phyloP scores from a whole-genome alignment of 176 grass and related monocot species.

The Miscanthus lutarioriparius region DNA sequence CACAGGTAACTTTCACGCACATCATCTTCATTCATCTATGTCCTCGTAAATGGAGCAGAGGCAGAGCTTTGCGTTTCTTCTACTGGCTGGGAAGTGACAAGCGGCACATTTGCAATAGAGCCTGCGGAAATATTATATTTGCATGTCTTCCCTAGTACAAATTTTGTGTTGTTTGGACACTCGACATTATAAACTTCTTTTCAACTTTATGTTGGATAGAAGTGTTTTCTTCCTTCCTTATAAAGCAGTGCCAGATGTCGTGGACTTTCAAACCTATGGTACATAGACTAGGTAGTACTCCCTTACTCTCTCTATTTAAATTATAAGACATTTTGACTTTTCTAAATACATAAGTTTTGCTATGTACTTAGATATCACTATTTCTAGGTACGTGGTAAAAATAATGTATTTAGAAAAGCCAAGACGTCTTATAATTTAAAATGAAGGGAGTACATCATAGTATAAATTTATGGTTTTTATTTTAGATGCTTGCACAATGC shows the following conservation, averaged over 20 bases:
- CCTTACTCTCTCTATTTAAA: too few species aligned
- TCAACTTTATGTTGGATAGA: not conserved
- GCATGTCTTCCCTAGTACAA: too few species aligned
- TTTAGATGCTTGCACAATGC: too few species aligned
- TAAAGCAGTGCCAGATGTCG: not conserved
- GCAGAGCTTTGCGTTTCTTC: not conserved
- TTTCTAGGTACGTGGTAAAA: too few species aligned
- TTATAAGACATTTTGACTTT: too few species aligned
- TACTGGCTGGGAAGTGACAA: not conserved
- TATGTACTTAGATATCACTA: too few species aligned
- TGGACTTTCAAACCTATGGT: not conserved
- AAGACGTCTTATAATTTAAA: too few species aligned
- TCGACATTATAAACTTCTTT: not conserved
- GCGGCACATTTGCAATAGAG: not conserved
- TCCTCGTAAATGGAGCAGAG: conserved; percentile 4
- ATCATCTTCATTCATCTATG: not conserved
- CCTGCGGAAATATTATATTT: not conserved
- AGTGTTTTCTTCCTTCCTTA: not conserved
- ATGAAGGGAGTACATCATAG: too few species aligned
- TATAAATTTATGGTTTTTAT: not conserved
- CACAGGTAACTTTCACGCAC: not conserved
- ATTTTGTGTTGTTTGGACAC: not conserved
- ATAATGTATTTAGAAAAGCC: too few species aligned
- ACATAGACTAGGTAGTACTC: not conserved
- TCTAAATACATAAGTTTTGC: too few species aligned